Base-by-base conservation (phyloP, 305 asterid genomes). In the Plantago coronopus region DNA sequence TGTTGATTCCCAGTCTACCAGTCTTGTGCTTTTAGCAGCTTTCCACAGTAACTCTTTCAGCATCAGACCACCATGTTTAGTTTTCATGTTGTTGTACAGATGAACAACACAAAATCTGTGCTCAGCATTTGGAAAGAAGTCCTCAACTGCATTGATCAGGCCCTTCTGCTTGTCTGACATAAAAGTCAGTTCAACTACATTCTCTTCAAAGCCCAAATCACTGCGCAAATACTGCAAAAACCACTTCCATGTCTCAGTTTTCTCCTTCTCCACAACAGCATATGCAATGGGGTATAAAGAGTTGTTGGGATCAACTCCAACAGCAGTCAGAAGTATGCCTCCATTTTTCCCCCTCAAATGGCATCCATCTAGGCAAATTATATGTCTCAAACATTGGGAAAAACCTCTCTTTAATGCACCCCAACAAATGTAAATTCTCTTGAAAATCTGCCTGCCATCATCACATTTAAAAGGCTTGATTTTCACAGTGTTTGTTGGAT, bases 91-190 rank as follows among this genome's bases (percentile, higher is more conserved):
- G 15, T 31, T 61, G 37, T 48, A 61, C 3, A 61, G 2, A 15
- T 61, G 58, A 11, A 27, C 37, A 0, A 61, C 57, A 48, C 48
- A 61, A 19, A 61, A 48, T 7, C 48, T 48, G 7, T 48, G 66
- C 3, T 48, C 48, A 7, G 1, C 3, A 8, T 18, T 7, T 1
- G 18, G 37, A 2, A 29, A 34, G 0, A 61, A 7, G 0, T 0
- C 0, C 11, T 61, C 48, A 0, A 31, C 16, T 0, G 37, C 34
- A 0, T 29, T 29, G 1, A 48, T 13, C 1, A 61, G 4, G 0
- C 57, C 58, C 13, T 48, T 48, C 19, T 61, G 65, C 14, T 61
- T 61, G 7, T 61, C 66, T 1, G 48, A 48, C 61, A 56, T 56
- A 4, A 56, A 15, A 10, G 8, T 3, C 23, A 22, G 27, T 3